These are phyloP conservation scores for Alternaria metachromatica DNA, from an alignment of 2,329 filamentous ascomycete genomes.

Conservation along the genomic window DNA sequence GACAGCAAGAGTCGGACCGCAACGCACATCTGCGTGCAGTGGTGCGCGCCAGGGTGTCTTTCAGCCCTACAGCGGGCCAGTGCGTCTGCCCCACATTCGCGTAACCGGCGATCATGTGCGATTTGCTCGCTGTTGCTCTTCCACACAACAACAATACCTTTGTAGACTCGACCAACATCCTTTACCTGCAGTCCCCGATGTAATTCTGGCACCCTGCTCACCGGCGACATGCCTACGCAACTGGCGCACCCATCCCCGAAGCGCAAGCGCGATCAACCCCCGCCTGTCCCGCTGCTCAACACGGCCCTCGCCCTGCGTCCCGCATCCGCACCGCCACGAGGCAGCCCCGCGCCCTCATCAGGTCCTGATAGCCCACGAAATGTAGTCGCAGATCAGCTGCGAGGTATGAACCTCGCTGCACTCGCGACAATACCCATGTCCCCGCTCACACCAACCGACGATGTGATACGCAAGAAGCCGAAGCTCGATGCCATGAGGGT, in stretches of 20 bases:
- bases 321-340: constrained; percentile 32
- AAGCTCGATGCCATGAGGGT: constrained; percentile 38
- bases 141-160: constrained; percentile 8
- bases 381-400: constrained; percentile 46
- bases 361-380: constrained; percentile 43
- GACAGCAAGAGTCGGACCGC: constrained; percentile 7
- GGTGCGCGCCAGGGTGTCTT: constrained; percentile 8
- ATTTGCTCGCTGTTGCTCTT: constrained; percentile 8
- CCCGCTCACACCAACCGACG: constrained; percentile 44
- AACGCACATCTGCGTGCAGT: constrained; percentile 16
- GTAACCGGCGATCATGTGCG: constrained; percentile 20
- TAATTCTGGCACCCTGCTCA: constrained; percentile 24
- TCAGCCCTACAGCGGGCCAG: constrained; percentile 30
- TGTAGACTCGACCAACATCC: not conserved
- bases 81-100: constrained; percentile 29
- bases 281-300: constrained; percentile 40
- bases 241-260: constrained; percentile 47
- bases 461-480: constrained; percentile 45
- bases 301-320: constrained; percentile 41
- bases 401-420: constrained; percentile 38
- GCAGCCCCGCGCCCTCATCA: constrained; percentile 30
- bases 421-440: constrained; percentile 40
- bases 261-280: constrained; percentile 46
- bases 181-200: constrained; percentile 32
- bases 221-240: constrained; percentile 44